Percentiles rank a stretch among this genome's conserved stretches.
Evolutionary conservation across 345 rosid genomes (phyloP).

Genomic region (Ceriops tagal): DNA sequence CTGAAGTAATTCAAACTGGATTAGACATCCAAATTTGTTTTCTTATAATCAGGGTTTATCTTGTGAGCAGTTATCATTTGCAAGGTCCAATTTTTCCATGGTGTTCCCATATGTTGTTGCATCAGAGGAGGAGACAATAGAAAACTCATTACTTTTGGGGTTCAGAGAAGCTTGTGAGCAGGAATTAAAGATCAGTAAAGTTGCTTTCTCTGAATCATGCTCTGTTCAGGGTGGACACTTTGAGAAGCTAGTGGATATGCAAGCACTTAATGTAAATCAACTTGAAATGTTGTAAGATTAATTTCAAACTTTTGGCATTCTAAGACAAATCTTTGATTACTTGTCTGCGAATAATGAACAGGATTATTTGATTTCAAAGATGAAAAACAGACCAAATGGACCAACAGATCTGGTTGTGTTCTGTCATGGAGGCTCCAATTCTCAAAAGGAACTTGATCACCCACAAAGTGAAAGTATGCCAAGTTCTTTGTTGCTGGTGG

Average conservation of each 20-base stretch:
- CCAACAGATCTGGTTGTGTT: conserved; percentile 67
- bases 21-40: conserved; percentile 6
- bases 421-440: conserved; percentile 51
- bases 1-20: not conserved
- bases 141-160: conserved; percentile 60
- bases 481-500: conserved; percentile 10
- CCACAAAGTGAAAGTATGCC: conserved; percentile 57
- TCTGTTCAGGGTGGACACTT: conserved; percentile 51
- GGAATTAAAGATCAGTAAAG: conserved; percentile 43
- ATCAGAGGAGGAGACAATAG: conserved; percentile 68
- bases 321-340: conserved; percentile 8
- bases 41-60: conserved; percentile 12
- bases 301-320: not conserved
- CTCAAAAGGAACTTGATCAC: conserved; percentile 35
- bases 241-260: conserved; percentile 56
- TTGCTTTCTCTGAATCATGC: conserved; percentile 82
- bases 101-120: conserved; percentile 83
- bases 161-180: conserved; percentile 63
- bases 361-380: conserved; percentile 66
- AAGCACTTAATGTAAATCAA: conserved; percentile 56
- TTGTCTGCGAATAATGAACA: conserved; percentile 27
- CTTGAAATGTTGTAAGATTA: not conserved
- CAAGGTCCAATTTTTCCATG: conserved; percentile 76
- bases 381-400: conserved; percentile 53
- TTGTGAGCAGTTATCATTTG: conserved; percentile 53